phyloP scores from a whole-genome alignment of 2,329 filamentous ascomycete species.

The Chrysoporthe austroafricana region DNA sequence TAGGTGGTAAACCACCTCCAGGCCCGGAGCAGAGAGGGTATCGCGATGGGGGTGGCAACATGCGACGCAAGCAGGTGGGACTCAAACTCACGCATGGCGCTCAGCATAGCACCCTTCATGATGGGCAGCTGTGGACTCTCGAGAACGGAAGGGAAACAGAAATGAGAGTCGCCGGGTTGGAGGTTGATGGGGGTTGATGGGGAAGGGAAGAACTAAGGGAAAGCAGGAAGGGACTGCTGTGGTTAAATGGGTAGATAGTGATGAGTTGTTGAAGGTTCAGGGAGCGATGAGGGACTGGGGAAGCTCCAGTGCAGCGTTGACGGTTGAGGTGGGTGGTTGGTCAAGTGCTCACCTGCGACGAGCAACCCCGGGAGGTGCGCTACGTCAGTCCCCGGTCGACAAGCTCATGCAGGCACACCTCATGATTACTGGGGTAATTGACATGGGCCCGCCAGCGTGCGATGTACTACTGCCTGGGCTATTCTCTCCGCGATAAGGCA shows the following conservation, averaged over 20 bases:
- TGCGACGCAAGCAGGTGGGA: slow-evolving; percentile 14
- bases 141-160: not conserved
- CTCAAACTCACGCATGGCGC: slow-evolving; percentile 45
- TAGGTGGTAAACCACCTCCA: not conserved
- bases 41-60: slow-evolving; percentile 9
- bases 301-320: slow-evolving; percentile 17
- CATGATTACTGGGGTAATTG: slow-evolving; percentile 15
- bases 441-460: not conserved
- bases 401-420: slow-evolving; percentile 3
- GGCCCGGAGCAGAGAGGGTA: slow-evolving; percentile 5
- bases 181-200: slow-evolving; percentile 16
- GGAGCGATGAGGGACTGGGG: slow-evolving; percentile 17
- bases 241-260: slow-evolving; percentile 10
- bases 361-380: slow-evolving; percentile 11
- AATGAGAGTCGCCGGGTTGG: slow-evolving; percentile 8
- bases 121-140: slow-evolving; percentile 43
- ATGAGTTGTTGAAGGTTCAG: slow-evolving; percentile 10
- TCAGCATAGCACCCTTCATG: slow-evolving; percentile 87
- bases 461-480: too few species aligned
- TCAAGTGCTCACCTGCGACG: slow-evolving; percentile 20
- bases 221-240: slow-evolving; percentile 13
- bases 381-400: slow-evolving; percentile 18
- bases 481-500: slow-evolving; percentile 1
- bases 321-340: slow-evolving; percentile 6
- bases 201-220: slow-evolving; percentile 4